Base-by-base conservation (phyloP, 768 basidiomycete species). In the Suillus subaureus region DNA sequence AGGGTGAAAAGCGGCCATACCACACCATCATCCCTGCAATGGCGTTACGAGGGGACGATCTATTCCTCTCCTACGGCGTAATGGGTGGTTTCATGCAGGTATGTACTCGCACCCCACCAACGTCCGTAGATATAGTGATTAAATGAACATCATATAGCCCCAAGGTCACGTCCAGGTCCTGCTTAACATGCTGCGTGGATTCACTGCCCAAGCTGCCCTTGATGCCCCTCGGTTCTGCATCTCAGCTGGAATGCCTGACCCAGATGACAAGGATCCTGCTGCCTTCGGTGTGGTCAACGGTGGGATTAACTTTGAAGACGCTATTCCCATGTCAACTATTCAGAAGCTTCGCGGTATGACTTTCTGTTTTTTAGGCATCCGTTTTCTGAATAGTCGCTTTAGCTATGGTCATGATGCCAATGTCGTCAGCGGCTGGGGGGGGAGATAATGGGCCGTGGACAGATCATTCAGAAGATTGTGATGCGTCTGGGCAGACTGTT, bases 221-320 rank as follows among this genome's bases (percentile, higher is more conserved):
- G 97, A 98, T 77, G 91, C 95, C 0, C 97, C 96, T 11, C 88
- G 97, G 16, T 97, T 99, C 80, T 99, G 96, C 74, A 98, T 99
- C 65, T 96, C 94, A 16, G 87, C 94, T 21, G 92, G 91, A 31
- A 84, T 83, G 64, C 91, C 93, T 0, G 88, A 91, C 67, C 72
- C 84, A 3, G 81, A 85, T 51, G 80, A 78, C 28, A 78, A 79
- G 40, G 75, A 80, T 37, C 58, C 58, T 31, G 81, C 81, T 11
- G 75, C 78, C 33, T 88, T 88, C 0, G 89, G 89, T 4, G 83
- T 87, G 64, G 82, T 77, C 56, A 93, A 93, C 72, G 91, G 92
- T 68, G 90, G 92, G 68, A 89, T 98, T 7, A 95, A 90, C 77
- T 87, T 98, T 64, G 97, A 99, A 77, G 94, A 96, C 42, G 90